Evolutionary conservation across 2,329 filamentous ascomycete species (phyloP), one percentile per base, ranked within the genome.

Genomic region (Pestalotiopsis sp.): DNA sequence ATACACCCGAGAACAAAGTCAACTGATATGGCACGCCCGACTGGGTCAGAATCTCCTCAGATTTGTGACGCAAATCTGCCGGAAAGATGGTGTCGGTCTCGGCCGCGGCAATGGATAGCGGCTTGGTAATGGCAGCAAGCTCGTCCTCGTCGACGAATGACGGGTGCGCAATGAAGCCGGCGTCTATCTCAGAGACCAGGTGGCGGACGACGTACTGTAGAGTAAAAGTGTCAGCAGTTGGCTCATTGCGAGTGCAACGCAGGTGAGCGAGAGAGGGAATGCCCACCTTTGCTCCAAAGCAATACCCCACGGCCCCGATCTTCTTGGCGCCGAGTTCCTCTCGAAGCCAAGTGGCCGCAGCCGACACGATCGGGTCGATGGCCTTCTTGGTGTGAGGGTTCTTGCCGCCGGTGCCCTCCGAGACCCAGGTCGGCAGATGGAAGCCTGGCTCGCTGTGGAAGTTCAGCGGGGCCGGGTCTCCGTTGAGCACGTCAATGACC

Each of bases 21-120:
- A 95, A 90, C 81, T 95, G 92, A 81, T 92, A 95, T 20, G 87
- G 86, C 70, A 83, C 80, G 25, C 83, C 83, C 1, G 82, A 82
- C 75, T 88, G 82, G 68, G 80, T 80, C 61, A 92, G 83, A 67
- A 89, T 88, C 7, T 80, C 83, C 78, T 92, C 90, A 4, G 86
- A 88, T 76, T 88, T 81, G 81, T 90, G 85, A 66, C 90, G 85
- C 78, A 88, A 85, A 75, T 90, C 82, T 6, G 82, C 72, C 1
- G 89, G 85, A 82, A 91, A 92, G 75, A 91, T 89, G n/a, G 70
- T 20, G 75, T 92, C 90, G 12, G 41, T 65, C 62, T 65, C 40
- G 17, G 62, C 20, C 7, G 62, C 62, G 2, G 62, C 62, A 2
- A 65, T 65, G 12, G 40, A 49, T 20, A 65, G 62, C 2, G 62